Conservation (phyloP, 2,329 filamentous ascomycete species). For the Samsoniella hepiali region DNA sequence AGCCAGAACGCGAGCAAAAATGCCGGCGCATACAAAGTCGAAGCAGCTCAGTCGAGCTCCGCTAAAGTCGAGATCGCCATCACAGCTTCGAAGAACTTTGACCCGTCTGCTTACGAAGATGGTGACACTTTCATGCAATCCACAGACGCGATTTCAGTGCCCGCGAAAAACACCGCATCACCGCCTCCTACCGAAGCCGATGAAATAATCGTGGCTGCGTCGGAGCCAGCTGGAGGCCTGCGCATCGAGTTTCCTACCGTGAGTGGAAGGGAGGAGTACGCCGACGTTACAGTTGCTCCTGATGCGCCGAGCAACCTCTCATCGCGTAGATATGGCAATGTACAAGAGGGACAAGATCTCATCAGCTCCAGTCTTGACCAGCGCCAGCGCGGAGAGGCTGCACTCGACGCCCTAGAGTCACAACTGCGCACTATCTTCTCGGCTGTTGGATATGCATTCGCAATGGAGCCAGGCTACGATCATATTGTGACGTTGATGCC, state of each 20-base stretch:
- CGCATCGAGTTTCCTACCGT: constrained; percentile 43
- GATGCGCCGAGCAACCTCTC: constrained; percentile 49
- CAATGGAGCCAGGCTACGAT: constrained; percentile 52
- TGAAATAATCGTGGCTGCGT: neutral
- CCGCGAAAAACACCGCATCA: neutral
- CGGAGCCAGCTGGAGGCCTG: constrained; percentile 30
- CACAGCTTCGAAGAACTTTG: constrained; percentile 41
- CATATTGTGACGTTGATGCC: constrained; percentile 52
- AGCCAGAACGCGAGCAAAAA: neutral
- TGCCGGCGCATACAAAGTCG: constrained; percentile 22
- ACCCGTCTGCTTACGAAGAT: constrained; percentile 37
- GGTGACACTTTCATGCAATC: constrained; percentile 25
- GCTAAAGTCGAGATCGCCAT: constrained; percentile 47
- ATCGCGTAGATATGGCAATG: constrained; percentile 51
- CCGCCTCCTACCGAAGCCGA: neutral
- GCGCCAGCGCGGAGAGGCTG: constrained; percentile 73
- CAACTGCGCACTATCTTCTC: constrained; percentile 71
- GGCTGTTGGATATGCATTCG: constrained; percentile 66
- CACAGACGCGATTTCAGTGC: neutral
- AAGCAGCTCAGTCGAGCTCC: constrained; percentile 35
- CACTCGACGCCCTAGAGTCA: constrained; percentile 66
- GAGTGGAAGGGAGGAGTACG: constrained; percentile 43
- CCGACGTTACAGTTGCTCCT: constrained; percentile 44
- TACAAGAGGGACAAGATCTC: constrained; percentile 52
- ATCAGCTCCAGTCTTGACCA: constrained; percentile 69